These are phyloP conservation scores for Ochromonas danica DNA, from an alignment of 108 stramenopile genomes.

Conservation along the genomic window DNA sequence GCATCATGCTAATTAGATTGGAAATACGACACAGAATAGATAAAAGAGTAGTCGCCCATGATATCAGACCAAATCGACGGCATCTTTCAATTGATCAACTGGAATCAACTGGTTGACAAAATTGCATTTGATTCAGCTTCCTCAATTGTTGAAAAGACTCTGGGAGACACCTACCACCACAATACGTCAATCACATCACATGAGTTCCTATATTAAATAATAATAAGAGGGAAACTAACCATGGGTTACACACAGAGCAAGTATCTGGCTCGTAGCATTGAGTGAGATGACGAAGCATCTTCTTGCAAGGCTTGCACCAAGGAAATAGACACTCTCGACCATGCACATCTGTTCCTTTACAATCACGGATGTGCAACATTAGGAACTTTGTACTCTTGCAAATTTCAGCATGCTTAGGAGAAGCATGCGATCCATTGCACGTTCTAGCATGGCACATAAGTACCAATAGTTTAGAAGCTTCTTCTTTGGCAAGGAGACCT, in stretches of 20 bases:
- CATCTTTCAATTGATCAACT: no score
- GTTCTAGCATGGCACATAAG: conserved; percentile 61
- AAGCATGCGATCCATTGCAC: conserved; percentile 62
- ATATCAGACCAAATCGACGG: no score
- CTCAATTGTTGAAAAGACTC: no score
- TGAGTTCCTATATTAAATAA: no score
- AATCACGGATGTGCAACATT: conserved; percentile 87
- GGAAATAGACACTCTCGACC: conserved; percentile 78
- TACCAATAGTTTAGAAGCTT: conserved; percentile 66
- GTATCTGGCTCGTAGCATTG: conserved; percentile 59
- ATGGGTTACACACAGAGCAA: conserved; percentile 44
- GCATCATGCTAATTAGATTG: no score
- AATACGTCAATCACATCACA: no score
- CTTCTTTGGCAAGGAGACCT: conserved; percentile 60
- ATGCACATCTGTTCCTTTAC: conserved; percentile 61
- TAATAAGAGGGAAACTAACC: no score
- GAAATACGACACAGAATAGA: no score
- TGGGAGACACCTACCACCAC: no score
- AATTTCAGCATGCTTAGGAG: conserved; percentile 65
- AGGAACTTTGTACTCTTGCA: conserved; percentile 76
- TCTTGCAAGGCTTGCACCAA: conserved; percentile 83
- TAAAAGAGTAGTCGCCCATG: no score
- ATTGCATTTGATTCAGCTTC: no score
- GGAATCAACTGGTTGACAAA: no score
- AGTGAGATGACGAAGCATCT: conserved; percentile 77